Evolutionary conservation across 2,329 filamentous ascomycete genomes (phyloP).

Genomic region (Aspergillus felis): DNA sequence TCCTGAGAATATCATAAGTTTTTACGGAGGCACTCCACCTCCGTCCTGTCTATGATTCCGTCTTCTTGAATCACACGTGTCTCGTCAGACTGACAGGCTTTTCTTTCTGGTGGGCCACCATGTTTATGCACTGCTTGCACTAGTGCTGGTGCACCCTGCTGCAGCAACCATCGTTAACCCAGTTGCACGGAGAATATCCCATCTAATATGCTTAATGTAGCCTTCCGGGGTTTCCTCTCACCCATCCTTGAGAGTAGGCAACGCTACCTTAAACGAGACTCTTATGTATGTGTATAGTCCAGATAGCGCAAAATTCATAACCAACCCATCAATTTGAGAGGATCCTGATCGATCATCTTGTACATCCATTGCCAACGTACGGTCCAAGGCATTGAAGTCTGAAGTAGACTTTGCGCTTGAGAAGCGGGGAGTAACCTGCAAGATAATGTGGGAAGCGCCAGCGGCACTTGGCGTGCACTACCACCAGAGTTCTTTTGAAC

Average conservation of each 20-base stretch:
- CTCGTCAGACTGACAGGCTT: conserved; percentile 1
- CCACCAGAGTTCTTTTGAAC: conserved; percentile 4
- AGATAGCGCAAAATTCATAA: conserved; percentile 16
- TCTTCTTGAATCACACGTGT: conserved; percentile 1
- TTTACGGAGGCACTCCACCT: neutral
- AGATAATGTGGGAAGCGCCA: conserved; percentile 28
- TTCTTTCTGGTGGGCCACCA: neutral
- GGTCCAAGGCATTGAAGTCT: conserved; percentile 13
- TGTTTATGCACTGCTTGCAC: neutral
- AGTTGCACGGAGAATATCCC: neutral
- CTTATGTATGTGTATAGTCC: conserved; percentile 24
- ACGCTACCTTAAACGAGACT: conserved; percentile 10
- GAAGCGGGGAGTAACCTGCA: conserved; percentile 11
- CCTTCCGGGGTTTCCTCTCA: neutral
- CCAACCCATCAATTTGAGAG: conserved; percentile 29
- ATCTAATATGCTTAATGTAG: neutral
- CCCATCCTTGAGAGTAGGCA: conserved; percentile 1
- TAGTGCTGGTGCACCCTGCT: too few species aligned
- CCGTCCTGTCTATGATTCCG: neutral
- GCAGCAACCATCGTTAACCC: too few species aligned
- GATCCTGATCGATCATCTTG: conserved; percentile 35
- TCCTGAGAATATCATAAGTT: neutral
- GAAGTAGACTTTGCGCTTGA: conserved; percentile 3
- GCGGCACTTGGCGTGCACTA: conserved; percentile 9
- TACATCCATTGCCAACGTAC: conserved; percentile 39